Base-by-base conservation (phyloP, 768 basidiomycete species). In the Solioccasus polychromus region DNA sequence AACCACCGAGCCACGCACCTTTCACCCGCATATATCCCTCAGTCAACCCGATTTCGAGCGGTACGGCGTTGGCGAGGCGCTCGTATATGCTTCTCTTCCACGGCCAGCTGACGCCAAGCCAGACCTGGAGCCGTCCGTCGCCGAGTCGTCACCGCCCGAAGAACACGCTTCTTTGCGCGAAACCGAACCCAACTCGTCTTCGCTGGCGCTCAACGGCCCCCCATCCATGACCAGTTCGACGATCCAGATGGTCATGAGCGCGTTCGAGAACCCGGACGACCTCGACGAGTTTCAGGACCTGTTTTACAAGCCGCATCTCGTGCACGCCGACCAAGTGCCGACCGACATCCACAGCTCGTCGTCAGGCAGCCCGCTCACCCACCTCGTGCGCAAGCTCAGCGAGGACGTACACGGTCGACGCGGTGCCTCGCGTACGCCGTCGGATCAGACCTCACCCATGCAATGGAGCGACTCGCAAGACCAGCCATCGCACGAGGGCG, bases 271-370 rank as follows among this genome's bases (percentile, higher is more conserved):
- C 45, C 73, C 76, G 1, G 82, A 83, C 45, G 85, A 88, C 51
- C 70, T 88, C 7, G 83, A 86, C n/a, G 72, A 77, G 10, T 89
- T 85, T 69, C 78, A 77, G 29, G 83, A 88, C 55, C 69, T 90
- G 8, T 89, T 89, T 64, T 88, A 84, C 60, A 71, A 69, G 32
- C 83, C 83, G 3, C 46, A 24, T 10, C 22, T 44, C 19, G 15
- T 28, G 35, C n/a, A 20, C 39, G 22, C 34, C 46, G 55, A 30
- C 30, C 61, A 45, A 50, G 52, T 71, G 19, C 61, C 63, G 19
- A 47, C 61, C 3, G 64, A 70, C 39, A 59, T 64, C 20, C 62
- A 47, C 25, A 57, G 57, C 35, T 68, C 66, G 7, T 47, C 54
- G 19, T 59, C 60, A 0, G 57, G 58, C 17, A 74, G 72, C 44